Conservation (phyloP, 441 rosid species). For the Mallotus repandus region DNA sequence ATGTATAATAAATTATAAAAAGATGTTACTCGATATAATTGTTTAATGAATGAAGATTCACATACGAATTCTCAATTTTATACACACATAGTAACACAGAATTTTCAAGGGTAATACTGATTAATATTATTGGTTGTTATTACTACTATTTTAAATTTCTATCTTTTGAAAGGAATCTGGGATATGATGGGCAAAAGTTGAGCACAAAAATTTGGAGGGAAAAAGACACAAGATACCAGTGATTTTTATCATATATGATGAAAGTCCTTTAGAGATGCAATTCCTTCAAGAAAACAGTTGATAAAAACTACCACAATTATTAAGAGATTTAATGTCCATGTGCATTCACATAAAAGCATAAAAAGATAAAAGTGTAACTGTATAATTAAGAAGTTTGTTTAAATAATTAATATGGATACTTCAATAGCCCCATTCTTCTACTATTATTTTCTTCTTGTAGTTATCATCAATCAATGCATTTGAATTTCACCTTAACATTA, state of each 20-base stretch:
- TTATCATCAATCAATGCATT: constrained; percentile 4
- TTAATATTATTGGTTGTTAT: no score
- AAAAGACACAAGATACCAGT: constrained; percentile 1
- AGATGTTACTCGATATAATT: no score
- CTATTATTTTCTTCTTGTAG: constrained; percentile 5
- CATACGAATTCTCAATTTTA: no score
- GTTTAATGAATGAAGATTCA: no score
- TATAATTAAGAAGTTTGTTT: no score
- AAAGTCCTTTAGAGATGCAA: neutral
- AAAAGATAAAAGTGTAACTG: constrained; percentile 1
- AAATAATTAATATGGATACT: neutral
- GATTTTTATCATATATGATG: no score
- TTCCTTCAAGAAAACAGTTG: constrained; percentile 1
- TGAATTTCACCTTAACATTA: neutral
- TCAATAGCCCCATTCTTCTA: neutral
- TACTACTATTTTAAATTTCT: no score
- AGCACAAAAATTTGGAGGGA: constrained; percentile 1
- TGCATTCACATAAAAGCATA: neutral
- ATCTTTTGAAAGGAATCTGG: neutral
- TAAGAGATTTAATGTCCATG: neutral
- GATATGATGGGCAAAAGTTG: neutral
- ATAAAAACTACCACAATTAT: constrained; percentile 14
- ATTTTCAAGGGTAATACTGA: no score
- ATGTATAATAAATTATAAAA: no score
- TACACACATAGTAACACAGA: no score